Conservation (phyloP, 352 stramenopile species). For the Phytophthora hybrid region DNA sequence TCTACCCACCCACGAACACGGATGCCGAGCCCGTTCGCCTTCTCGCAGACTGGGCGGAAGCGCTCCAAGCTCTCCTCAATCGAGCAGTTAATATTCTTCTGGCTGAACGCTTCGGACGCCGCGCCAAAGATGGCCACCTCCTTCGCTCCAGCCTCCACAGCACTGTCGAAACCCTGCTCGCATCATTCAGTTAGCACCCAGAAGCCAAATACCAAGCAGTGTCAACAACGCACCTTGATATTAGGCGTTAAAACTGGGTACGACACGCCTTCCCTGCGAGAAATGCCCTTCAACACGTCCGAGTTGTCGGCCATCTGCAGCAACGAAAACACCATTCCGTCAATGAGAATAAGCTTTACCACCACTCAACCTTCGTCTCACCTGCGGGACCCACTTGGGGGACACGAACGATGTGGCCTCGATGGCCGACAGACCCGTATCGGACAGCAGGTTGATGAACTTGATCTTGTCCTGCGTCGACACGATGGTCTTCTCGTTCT, state of each 20-base stretch:
- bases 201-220: neutral
- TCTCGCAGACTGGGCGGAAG: slow-evolving; percentile 91
- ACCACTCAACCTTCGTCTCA: slow-evolving; percentile 20
- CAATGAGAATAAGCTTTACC: neutral
- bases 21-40: slow-evolving; percentile 80
- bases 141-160: slow-evolving; percentile 82
- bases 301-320: slow-evolving; percentile 93
- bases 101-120: slow-evolving; percentile 95
- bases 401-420: slow-evolving; percentile 97
- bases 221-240: slow-evolving; percentile 62
- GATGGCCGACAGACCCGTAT: slow-evolving; percentile 90
- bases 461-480: slow-evolving; percentile 92
- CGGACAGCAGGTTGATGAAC: slow-evolving; percentile 92
- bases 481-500: slow-evolving; percentile 94
- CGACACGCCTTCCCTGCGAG: slow-evolving; percentile 74
- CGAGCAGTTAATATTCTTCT: slow-evolving; percentile 98
- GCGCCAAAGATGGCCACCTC: slow-evolving; percentile 97
- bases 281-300: slow-evolving; percentile 90
- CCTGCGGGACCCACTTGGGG: slow-evolving; percentile 96
- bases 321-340: slow-evolving; percentile 12
- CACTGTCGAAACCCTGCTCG: slow-evolving; percentile 85
- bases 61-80: slow-evolving; percentile 96
- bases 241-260: slow-evolving; percentile 96
- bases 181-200: neutral
- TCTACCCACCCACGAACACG: slow-evolving; percentile 86